phyloP scores from a whole-genome alignment of 176 grass and related monocot species.

The Ampelocalamus luodianensis region DNA sequence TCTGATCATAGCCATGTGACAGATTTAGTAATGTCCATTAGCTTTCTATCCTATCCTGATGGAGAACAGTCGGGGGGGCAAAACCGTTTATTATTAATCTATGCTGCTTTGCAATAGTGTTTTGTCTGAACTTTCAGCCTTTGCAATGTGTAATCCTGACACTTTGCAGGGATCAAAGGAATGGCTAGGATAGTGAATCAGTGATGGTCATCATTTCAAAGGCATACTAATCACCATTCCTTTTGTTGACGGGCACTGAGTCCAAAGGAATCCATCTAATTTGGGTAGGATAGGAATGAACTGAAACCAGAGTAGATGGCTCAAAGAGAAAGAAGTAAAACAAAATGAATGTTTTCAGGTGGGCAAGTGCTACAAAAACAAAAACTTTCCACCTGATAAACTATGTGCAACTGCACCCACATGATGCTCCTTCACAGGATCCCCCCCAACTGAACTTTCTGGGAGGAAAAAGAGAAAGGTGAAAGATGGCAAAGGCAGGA shows the following conservation, averaged over 20 bases:
- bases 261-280: neutral
- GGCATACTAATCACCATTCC: neutral
- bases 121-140: slow-evolving; percentile 11
- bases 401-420: neutral
- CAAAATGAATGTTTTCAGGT: neutral
- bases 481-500: neutral
- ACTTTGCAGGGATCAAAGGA: neutral
- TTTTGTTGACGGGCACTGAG: neutral
- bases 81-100: slow-evolving; percentile 7
- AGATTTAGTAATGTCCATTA: slow-evolving; percentile 19
- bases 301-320: neutral
- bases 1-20: neutral
- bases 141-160: neutral
- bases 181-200: neutral
- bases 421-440: neutral
- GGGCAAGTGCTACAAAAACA: neutral
- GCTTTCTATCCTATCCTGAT: neutral
- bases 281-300: neutral
- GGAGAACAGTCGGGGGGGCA: slow-evolving; percentile 3
- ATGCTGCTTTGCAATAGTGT: neutral
- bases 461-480: neutral
- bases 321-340: neutral
- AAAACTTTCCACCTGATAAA: neutral
- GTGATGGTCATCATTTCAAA: neutral
- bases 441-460: slow-evolving; percentile 16